Evolutionary conservation across 2,329 filamentous ascomycete genomes (phyloP).

Genomic region (Cladosporium sp.): DNA sequence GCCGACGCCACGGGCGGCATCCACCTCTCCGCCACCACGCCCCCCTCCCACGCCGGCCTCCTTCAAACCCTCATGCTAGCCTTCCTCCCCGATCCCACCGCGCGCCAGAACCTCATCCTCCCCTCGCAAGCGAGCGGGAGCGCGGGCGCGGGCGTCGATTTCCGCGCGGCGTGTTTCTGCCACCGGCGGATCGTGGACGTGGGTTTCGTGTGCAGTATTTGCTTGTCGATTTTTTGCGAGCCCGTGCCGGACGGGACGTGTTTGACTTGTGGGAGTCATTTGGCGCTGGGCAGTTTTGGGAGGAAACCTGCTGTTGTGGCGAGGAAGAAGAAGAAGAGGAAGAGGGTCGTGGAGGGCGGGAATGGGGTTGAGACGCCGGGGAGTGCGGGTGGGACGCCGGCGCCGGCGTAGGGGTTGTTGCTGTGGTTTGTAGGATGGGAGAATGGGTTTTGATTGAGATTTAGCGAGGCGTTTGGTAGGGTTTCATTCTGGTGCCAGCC

Average conservation of each 20-base stretch:
- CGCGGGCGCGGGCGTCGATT: conserved; percentile 72
- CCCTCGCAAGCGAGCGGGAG: conserved; percentile 39
- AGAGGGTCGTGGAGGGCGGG: conserved; percentile 47
- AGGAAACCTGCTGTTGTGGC: conserved; percentile 70
- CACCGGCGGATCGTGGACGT: conserved; percentile 86
- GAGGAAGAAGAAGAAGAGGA: conserved; percentile 73
- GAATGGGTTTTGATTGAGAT: neutral
- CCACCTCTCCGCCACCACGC: conserved; percentile 53
- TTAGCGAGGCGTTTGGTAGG: conserved; percentile 4
- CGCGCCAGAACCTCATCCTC: conserved; percentile 62
- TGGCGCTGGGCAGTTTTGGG: conserved; percentile 72
- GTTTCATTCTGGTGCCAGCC: neutral
- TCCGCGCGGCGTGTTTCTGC: conserved; percentile 97
- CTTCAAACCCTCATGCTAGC: conserved; percentile 94
- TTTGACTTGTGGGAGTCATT: conserved; percentile 74
- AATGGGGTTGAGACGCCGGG: conserved; percentile 24
- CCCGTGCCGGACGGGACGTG: conserved; percentile 62
- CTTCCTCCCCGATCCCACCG: conserved; percentile 69
- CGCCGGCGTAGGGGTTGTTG: conserved; percentile 1
- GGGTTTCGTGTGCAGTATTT: conserved; percentile 94
- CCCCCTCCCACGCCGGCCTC: conserved; percentile 50
- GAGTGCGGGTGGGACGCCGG: conserved; percentile 8
- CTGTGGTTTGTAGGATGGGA: too few species aligned
- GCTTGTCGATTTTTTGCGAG: conserved; percentile 85
- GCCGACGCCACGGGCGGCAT: conserved; percentile 67